These are phyloP conservation scores for Sanghuangporus sanghuang DNA, from an alignment of 1,284 basidiomycete genomes.

Conservation along the genomic window DNA sequence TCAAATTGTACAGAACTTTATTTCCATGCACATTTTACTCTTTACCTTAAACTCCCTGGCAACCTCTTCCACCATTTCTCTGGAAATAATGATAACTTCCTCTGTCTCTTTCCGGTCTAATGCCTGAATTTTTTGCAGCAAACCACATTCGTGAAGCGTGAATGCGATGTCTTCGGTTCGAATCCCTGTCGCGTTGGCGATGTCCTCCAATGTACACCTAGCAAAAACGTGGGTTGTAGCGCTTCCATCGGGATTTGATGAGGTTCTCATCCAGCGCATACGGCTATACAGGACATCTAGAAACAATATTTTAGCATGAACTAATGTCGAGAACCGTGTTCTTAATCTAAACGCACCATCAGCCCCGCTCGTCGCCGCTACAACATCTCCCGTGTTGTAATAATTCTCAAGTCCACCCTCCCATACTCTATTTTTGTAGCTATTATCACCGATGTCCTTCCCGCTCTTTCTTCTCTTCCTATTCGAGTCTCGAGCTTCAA, in stretches of 20 bases:
- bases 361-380: conserved; percentile 14
- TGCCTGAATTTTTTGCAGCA: conserved; percentile 45
- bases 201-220: conserved; percentile 61
- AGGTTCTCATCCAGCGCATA: conserved; percentile 51
- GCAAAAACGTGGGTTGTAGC: conserved; percentile 61
- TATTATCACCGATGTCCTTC: neutral
- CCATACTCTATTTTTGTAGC: neutral
- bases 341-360: conserved; percentile 2
- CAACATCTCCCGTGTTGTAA: conserved; percentile 11
- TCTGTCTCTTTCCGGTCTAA: conserved; percentile 24
- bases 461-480: neutral
- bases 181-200: conserved; percentile 78
- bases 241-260: conserved; percentile 55
- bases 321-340: neutral
- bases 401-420: conserved; percentile 3
- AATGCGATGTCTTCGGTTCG: conserved; percentile 84
- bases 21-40: conserved; percentile 34
- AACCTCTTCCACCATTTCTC: conserved; percentile 68
- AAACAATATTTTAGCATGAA: conserved; percentile 16
- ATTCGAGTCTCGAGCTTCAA: neutral
- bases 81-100: conserved; percentile 55
- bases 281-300: conserved; percentile 37
- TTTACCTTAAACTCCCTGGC: conserved; percentile 61
- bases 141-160: conserved; percentile 82
- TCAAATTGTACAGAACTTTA: neutral